These are phyloP conservation scores for Nemania sp. DNA, from an alignment of 2,329 filamentous ascomycete genomes.

Conservation along the genomic window DNA sequence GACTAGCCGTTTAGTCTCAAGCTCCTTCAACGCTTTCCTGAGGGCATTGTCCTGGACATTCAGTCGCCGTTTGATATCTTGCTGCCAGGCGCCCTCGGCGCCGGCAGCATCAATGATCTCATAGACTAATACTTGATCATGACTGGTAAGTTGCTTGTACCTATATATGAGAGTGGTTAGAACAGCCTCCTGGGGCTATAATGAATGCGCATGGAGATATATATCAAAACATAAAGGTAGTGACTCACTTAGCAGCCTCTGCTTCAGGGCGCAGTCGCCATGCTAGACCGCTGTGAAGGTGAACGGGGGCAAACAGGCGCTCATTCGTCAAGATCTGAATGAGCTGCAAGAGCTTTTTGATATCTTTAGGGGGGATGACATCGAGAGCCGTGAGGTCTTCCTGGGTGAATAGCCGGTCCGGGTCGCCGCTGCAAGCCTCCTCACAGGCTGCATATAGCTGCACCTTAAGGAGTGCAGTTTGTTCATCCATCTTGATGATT, in stretches of 20 bases:
- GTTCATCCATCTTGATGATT: constrained; percentile 46
- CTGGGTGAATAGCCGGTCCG: constrained; percentile 66
- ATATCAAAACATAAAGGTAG: constrained; percentile 12
- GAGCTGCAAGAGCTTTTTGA: constrained; percentile 65
- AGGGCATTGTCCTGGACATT: constrained; percentile 87
- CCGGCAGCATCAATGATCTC: constrained; percentile 88
- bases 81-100: constrained; percentile 89
- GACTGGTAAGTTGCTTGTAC: constrained; percentile 70
- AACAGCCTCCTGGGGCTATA: constrained; percentile 11
- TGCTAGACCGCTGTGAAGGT: constrained; percentile 58
- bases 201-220: neutral
- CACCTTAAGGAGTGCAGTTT: constrained; percentile 61
- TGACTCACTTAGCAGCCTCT: constrained; percentile 70
- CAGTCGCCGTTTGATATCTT: constrained; percentile 81
- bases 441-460: constrained; percentile 68
- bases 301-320: constrained; percentile 67
- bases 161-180: constrained; percentile 51
- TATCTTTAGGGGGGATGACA: constrained; percentile 68
- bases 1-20: constrained; percentile 85
- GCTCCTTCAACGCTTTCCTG: constrained; percentile 83
- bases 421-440: constrained; percentile 58
- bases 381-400: constrained; percentile 68
- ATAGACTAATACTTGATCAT: constrained; percentile 88
- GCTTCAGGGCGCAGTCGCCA: constrained; percentile 71
- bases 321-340: constrained; percentile 70